Conservation (phyloP, 2,329 filamentous ascomycete species). For the Fonsecaea erecta region DNA sequence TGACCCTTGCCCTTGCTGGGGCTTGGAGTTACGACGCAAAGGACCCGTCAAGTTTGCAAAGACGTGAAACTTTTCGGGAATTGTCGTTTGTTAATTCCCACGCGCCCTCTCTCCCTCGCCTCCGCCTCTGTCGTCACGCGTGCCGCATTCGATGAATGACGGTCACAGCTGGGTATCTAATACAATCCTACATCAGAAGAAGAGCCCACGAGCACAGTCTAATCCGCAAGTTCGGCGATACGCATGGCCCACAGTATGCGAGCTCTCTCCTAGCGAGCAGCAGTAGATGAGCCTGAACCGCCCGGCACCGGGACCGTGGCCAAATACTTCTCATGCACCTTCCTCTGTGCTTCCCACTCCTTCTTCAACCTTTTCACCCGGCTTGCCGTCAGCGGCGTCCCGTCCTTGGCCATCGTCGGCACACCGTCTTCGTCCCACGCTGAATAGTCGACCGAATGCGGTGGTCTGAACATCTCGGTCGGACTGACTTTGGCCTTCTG, state of each 20-base stretch:
- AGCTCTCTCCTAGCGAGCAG: background rate
- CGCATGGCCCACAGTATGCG: background rate
- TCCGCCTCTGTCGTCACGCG: background rate
- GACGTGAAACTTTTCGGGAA: background rate
- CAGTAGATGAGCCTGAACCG: background rate
- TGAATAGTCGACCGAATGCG: constrained; percentile 62
- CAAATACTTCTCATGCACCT: constrained; percentile 71
- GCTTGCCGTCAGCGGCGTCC: constrained; percentile 79
- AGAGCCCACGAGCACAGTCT: background rate
- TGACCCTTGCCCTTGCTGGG: no score
- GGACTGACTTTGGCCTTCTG: constrained; percentile 64
- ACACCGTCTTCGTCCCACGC: constrained; percentile 84
- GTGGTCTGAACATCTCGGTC: constrained; percentile 62
- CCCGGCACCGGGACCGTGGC: constrained; percentile 14
- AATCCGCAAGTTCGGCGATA: background rate
- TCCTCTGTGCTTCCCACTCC: constrained; percentile 89
- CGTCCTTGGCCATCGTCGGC: constrained; percentile 76
- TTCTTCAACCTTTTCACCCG: constrained; percentile 82
- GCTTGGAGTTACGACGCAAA: background rate
- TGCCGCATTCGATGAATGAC: background rate
- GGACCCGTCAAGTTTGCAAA: background rate
- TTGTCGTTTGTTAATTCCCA: background rate
- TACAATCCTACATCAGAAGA: constrained; percentile 6
- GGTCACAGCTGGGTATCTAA: constrained; percentile 10
- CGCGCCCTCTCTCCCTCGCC: background rate